A percentile compares a stretch with the other conserved stretches of the same genome.
Evolutionary conservation across 345 rosid genomes (phyloP).

Genomic region (Salix exigua): DNA sequence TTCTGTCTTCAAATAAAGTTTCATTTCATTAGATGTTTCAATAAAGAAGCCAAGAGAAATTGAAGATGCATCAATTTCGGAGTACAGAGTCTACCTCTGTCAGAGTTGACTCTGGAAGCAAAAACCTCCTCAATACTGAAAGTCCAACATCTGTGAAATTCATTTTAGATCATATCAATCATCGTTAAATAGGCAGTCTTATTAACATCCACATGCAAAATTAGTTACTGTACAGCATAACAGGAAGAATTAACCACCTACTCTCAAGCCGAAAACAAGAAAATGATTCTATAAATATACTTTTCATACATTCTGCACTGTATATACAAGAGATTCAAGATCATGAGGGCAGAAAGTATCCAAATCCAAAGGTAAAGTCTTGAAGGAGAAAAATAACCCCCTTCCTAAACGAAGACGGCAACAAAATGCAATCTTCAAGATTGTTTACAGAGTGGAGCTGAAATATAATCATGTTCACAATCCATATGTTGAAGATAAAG

Average conservation of each 20-base stretch:
- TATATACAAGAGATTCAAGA: not conserved
- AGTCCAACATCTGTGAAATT: constrained; percentile 82
- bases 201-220: not conserved
- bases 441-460: not conserved
- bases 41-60: constrained; percentile 11
- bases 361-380: not conserved
- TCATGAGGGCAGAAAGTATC: not conserved
- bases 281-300: not conserved
- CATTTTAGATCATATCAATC: constrained; percentile 20
- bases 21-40: constrained; percentile 42
- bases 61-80: not conserved
- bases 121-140: constrained; percentile 77
- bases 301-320: not conserved
- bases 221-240: not conserved
- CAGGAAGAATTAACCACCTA: not conserved
- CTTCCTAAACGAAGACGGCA: not conserved
- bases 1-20: constrained; percentile 69
- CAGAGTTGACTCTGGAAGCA: constrained; percentile 46
- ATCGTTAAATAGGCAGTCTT: not conserved
- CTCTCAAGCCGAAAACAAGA: constrained; percentile 1
- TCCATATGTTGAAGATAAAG: not conserved
- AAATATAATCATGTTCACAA: not conserved
- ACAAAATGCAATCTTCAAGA: not conserved
- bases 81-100: constrained; percentile 53
- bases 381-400: not conserved